Evolutionary conservation across 441 rosid genomes (phyloP), one percentile per base, ranked within the genome.

Genomic region (Gossypium lobatum): DNA sequence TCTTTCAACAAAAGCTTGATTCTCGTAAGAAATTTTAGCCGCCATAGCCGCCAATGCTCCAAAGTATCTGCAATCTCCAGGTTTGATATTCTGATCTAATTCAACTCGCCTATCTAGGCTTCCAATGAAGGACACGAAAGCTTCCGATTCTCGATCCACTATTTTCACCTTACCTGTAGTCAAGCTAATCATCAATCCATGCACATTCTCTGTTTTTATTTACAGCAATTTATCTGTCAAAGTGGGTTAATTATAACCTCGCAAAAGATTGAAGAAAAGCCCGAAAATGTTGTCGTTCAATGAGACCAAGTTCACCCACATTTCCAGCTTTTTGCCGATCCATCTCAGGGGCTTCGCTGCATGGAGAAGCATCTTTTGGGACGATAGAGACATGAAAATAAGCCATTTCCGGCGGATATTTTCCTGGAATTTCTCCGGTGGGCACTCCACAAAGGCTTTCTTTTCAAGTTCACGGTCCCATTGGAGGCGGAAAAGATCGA

Each of bases 321-420:
- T 76, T 74, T 79, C 86, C 16, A 89, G 6, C 25, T 55, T 50
- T 3, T 77, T n/a, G 10, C 97, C 92, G 1, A 76, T 0, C 9
- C 13, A 26, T 8, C 54, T 78, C 78, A 91, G 17, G 14, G 86
- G 89, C 20, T 37, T 64, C 42, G 53, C 81, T 10, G 62, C 7
- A 20, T 34, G 53, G 25, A 84, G 78, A 8, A 91, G 67, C 53
- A 85, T 42, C 75, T 87, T 88, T 72, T 88, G 95, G 26, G 73
- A 13, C n/a, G 83, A 54, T 1, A 93, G 73, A n/a, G 97, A 89
- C 66, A 87, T 78, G 86, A 91, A 89, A 37, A 93, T 87, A 61
- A 88, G 72, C 97, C 97, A 93, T 66, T 94, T 82, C 16, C 79
- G 75, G 17, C 76, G 63, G 52, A 89, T 85, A 60, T 78, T 78